Evolutionary conservation across 164 flowering plant species (phyloP).

Genomic region (Chimonanthus praecox): DNA sequence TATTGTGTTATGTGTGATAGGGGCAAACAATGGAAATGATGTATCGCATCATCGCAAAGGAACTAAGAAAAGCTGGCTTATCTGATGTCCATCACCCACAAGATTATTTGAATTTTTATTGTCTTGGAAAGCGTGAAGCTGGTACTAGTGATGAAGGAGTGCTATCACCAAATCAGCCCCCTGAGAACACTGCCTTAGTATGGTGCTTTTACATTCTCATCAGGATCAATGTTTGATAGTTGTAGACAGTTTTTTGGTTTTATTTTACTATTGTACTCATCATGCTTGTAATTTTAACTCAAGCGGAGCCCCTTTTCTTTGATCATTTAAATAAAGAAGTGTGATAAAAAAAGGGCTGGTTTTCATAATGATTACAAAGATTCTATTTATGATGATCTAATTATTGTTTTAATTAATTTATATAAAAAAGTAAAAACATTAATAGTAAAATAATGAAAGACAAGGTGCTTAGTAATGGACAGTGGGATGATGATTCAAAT

Average conservation of each 20-base stretch:
- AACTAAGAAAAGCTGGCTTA: constrained; percentile 42
- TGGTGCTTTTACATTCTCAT: neutral
- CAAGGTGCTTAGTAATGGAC: no score
- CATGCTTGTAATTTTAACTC: neutral
- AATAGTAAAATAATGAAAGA: no score
- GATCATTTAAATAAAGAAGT: neutral
- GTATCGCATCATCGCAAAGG: constrained; percentile 47
- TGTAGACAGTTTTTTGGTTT: neutral
- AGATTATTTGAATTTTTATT: constrained; percentile 63
- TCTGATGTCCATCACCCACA: constrained; percentile 39
- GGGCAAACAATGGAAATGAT: constrained; percentile 72
- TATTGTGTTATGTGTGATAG: constrained; percentile 20
- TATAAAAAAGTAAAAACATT: neutral
- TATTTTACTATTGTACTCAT: neutral
- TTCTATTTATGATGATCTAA: neutral
- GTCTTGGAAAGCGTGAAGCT: constrained; percentile 57
- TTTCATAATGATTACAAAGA: neutral
- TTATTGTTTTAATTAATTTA: no score
- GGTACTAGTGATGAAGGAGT: constrained; percentile 18
- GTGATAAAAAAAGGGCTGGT: neutral
- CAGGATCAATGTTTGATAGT: neutral
- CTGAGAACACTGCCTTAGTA: constrained; percentile 40
- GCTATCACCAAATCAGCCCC: constrained; percentile 14
- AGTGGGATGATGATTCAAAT: no score
- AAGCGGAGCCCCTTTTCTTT: neutral